Evolutionary conservation across 768 basidiomycete species (phyloP), one percentile per base, ranked within the genome.

Genomic region (Boletus insuetus): DNA sequence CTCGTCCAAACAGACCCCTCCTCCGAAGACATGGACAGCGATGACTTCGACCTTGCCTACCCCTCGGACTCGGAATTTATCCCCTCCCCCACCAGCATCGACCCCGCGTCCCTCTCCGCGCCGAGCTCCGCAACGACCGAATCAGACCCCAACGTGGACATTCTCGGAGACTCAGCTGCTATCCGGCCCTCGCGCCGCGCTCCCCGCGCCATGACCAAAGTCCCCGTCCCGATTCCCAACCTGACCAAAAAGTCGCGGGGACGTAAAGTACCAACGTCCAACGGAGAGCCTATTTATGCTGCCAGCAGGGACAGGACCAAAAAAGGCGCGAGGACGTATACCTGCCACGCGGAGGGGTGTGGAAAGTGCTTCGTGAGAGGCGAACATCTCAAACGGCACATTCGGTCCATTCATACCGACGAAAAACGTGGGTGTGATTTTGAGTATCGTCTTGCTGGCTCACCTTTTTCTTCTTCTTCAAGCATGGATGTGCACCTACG

Each of bases 381-480:
- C 2, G 89, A 92, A 61, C 91, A 94, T 69, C 74, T 94, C 54
- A 91, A 91, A 72, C 74, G 91, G 26, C 91, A 93, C 73, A 79
- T 92, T 19, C 71, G 86, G 55, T 85, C 84, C 51, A 86, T 94
- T 46, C 91, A 94, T 69, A 91, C 91, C 2, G 76, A 89, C 60
- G 89, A 91, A 64, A 91, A 88, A 77, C 87, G 91, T 92, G 61
- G 71, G 89, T 78, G 2, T n/a, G 8, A 16, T 26, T 24, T 31
- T 37, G 43, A 3, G 1, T 24, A 9, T 34, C 26, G 24, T 42
- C 10, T 45, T 24, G 4, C 40, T 37, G 14, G 26, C 46, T 50
- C 19, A 49, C 49, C 17, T 19, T 6, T 45, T 42, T 41, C 9
- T 35, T 38, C 34, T 49, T 44, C 8, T 29, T 8, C 9, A 58